Evolutionary conservation across 495 filamentous ascomycete species (phyloP).

Genomic region (Neurospora sp.): DNA sequence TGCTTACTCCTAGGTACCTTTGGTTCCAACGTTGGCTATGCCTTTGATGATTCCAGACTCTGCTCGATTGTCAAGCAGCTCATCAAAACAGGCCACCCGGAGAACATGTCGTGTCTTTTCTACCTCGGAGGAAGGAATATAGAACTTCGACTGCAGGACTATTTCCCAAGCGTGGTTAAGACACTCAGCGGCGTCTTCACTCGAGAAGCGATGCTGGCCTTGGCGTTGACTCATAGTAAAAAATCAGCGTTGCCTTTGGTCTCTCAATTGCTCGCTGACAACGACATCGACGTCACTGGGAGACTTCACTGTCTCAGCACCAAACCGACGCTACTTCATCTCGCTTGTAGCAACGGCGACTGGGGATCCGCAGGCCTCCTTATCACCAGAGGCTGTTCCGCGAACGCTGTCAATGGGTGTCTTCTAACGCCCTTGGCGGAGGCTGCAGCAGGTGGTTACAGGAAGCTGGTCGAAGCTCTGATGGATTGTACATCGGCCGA

Average conservation of each 20-base stretch:
- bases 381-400: not conserved
- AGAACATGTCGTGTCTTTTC: not conserved
- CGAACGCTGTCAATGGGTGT: not conserved
- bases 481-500: conserved; percentile 1
- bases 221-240: not conserved
- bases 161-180: not conserved
- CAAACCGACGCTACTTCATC: conserved; percentile 3
- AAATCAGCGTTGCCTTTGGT: not conserved
- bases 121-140: not conserved
- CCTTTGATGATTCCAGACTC: conserved; percentile 1
- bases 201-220: not conserved
- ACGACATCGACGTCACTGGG: not conserved
- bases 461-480: not conserved
- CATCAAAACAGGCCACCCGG: not conserved
- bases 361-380: not conserved
- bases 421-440: not conserved
- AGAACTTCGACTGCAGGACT: not conserved
- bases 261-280: not conserved
- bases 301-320: conserved; percentile 1
- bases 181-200: conserved; percentile 1
- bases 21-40: not conserved
- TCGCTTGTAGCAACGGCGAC: not conserved
- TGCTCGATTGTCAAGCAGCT: not conserved
- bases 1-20: conserved; percentile 1
- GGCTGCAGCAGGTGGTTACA: not conserved